Evolutionary conservation across 2,329 filamentous ascomycete genomes (phyloP).

Genomic region (Monosporascus sp.): DNA sequence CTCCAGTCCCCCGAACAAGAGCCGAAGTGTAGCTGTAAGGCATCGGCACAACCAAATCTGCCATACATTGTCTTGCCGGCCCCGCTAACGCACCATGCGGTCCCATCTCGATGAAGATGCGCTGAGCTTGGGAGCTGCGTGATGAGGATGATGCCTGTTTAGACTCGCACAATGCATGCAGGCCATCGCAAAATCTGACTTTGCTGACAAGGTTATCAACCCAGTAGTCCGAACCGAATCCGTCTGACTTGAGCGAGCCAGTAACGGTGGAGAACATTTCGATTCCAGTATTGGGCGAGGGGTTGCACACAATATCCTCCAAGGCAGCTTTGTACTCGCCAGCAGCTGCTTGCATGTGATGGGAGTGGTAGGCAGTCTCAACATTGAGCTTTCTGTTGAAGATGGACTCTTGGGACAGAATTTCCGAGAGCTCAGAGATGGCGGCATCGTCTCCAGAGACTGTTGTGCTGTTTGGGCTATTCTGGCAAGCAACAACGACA

Average conservation of each 20-base stretch:
- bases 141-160: not conserved
- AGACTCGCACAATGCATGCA: not conserved
- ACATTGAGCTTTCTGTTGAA: slow-evolving; percentile 15
- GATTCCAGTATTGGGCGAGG: not conserved
- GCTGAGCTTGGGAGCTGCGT: not conserved
- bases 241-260: not conserved
- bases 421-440: not conserved
- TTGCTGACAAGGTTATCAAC: slow-evolving; percentile 4
- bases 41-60: not conserved
- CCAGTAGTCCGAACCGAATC: not conserved
- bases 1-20: not conserved
- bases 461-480: slow-evolving; percentile 19
- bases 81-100: no score
- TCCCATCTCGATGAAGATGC: no score
- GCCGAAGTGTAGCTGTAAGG: not conserved
- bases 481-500: slow-evolving; percentile 16
- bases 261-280: not conserved
- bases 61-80: not conserved
- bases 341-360: slow-evolving; percentile 12
- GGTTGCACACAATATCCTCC: slow-evolving; percentile 1
- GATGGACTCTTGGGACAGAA: slow-evolving; percentile 1
- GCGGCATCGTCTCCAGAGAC: slow-evolving; percentile 16
- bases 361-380: slow-evolving; percentile 18
- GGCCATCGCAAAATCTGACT: not conserved
- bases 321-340: slow-evolving; percentile 10